Percentiles rank a stretch among this genome's conserved stretches.
Conservation (phyloP, 2,329 filamentous ascomycete genomes). For the Ceratocystis destructans region DNA sequence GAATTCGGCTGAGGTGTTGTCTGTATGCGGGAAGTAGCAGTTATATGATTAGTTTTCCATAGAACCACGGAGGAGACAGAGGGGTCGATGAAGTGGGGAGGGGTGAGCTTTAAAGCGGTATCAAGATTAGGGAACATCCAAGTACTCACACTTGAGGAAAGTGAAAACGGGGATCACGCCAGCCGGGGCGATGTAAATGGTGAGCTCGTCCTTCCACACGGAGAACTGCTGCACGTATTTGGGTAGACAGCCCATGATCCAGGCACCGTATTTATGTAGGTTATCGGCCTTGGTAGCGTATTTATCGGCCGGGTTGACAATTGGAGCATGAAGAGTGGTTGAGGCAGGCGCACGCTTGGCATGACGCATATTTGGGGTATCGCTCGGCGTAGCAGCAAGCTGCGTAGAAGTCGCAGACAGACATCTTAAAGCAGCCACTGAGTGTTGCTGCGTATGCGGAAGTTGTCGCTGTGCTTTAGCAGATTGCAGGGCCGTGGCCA, state of each 20-base stretch:
- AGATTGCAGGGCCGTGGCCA: slow-evolving; percentile 44
- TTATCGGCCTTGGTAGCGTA: slow-evolving; percentile 74
- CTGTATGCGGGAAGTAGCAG: slow-evolving; percentile 27
- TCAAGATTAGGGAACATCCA: slow-evolving; percentile 77
- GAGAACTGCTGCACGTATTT: slow-evolving; percentile 99
- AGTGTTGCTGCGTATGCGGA: slow-evolving; percentile 27
- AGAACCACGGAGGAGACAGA: background rate
- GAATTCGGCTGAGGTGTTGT: slow-evolving; percentile 95
- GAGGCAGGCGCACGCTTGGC: slow-evolving; percentile 45
- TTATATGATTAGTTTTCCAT: background rate
- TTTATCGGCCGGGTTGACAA: slow-evolving; percentile 88
- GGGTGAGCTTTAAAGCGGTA: slow-evolving; percentile 41
- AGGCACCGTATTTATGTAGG: slow-evolving; percentile 89
- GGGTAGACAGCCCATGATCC: slow-evolving; percentile 89
- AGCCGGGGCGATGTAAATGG: slow-evolving; percentile 77
- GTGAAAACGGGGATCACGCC: slow-evolving; percentile 83
- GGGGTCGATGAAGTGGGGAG: background rate
- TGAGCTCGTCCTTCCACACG: slow-evolving; percentile 98
- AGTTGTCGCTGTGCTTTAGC: slow-evolving; percentile 25
- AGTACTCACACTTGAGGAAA: slow-evolving; percentile 76
- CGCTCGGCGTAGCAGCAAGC: slow-evolving; percentile 44
- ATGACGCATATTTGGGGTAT: slow-evolving; percentile 52
- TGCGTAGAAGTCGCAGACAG: slow-evolving; percentile 32
- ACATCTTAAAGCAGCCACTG: slow-evolving; percentile 19
- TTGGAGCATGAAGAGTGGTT: slow-evolving; percentile 53